Base-by-base conservation (phyloP, 2,329 filamentous ascomycete genomes). In the Dendryphion nanum region DNA sequence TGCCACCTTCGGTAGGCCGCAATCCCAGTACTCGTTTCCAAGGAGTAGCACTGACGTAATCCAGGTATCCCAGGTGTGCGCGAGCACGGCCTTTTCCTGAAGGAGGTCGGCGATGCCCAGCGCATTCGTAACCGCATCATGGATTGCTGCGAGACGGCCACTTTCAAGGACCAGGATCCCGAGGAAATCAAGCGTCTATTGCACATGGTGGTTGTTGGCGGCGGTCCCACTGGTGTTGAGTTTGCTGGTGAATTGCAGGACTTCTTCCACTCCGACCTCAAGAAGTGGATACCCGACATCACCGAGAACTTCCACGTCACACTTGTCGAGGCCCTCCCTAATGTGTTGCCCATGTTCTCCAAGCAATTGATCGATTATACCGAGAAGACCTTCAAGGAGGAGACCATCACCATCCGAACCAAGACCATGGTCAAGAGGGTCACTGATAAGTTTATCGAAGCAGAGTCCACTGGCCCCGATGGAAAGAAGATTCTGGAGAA, bases 401-500 rank as follows among this genome's bases (percentile, higher is more conserved):
- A 98, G 72, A 90, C 89, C 64, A 98, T 98, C 64, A 84, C 88
- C 56, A 95, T 98, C 72, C 86, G 88, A 70, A 95, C 93, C 57
- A 97, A 97, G 81, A 97, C 93, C 51, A 94, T 95, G 84, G 93
- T 98, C 67, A 97, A 97, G 79, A 90, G 86, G 46, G 93, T 98
- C 43, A 95, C 89, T 20, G 85, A 93, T 59, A 94, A 86, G 71
- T 84, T 81, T 63, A 91, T 98, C 60, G 89, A 97, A 74, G 93
- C 91, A 50, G 88, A 95, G 68, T 81, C 82, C 35, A 84, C 81
- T 38, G 79, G 81, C 36, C 83, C 90, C 14, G 87, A 95, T 55
- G 93, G 93, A 64, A 80, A 81, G 72, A 96, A 95, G 76, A 76
- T 83, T 53, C 70, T 81, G 24, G 80, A 95, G 62, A 77, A 78